Evolutionary conservation across 1,284 basidiomycete species (phyloP), one percentile per base, ranked within the genome.

Genomic region (Tylopilus sp.): DNA sequence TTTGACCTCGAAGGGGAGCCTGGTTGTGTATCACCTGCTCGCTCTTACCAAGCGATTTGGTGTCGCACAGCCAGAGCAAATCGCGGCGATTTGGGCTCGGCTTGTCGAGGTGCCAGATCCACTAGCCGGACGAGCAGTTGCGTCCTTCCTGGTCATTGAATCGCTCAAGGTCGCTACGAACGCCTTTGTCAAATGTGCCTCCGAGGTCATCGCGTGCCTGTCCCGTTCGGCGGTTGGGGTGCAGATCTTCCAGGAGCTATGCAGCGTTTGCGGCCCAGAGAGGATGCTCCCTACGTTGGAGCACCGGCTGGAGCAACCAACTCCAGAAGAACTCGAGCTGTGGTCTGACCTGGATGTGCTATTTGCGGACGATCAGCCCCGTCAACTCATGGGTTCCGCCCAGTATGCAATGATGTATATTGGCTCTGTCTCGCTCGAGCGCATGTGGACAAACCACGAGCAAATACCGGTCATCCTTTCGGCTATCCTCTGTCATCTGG

Each of bases 371-470:
- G 76, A 82, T 50, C 78, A 86, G 51, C 86, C 86, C 8, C 73
- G 82, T 18, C 68, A 85, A 50, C 65, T 84, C 52, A 68, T 95
- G 38, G 84, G 83, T 15, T 81, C 88, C 0, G 91, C 91, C 2
- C 93, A 95, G 63, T 88, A 91, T 60, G 91, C 93, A 0, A 78
- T 94, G 66, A 74, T 94, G 7, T 93, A 94, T 62, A 77, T 95
- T 21, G 84, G 87, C 1, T 90, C 94, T 58, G 79, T 91, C 30
- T 80, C 91, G 0, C 74, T 94, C 17, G 85, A 91, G 55, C 81
- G 87, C 17, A 78, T 83, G 50, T 89, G 85, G 79, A 88, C 91
- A 55, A 74, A 88, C 54, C 75, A 78, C 38, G 72, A 78, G 17
- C 81, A 87, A 48, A 71, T 97, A 6, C 85, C 91, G 0, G 70